Evolutionary conservation across 768 basidiomycete genomes (phyloP).

Genomic region (Mycena polygramma): DNA sequence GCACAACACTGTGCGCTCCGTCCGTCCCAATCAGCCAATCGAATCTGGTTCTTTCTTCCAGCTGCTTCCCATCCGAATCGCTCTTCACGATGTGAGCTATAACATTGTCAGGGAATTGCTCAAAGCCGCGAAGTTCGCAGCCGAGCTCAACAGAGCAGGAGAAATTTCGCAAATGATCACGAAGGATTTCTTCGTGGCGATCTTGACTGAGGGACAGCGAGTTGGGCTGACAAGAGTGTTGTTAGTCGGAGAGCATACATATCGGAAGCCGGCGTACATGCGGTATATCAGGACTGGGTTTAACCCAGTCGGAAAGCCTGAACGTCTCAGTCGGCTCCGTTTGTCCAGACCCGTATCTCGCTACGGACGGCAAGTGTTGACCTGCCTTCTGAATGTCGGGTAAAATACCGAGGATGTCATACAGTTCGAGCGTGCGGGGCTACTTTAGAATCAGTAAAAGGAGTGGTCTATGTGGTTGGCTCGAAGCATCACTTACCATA

Average conservation of each 20-base stretch:
- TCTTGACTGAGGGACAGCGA: constrained; percentile 41
- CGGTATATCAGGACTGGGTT: constrained; percentile 38
- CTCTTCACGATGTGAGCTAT: constrained; percentile 43
- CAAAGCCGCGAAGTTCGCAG: constrained; percentile 50
- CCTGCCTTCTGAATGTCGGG: neutral
- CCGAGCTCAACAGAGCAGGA: constrained; percentile 50
- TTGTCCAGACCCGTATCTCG: constrained; percentile 36
- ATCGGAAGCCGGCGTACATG: constrained; percentile 26
- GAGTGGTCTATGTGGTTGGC: neutral
- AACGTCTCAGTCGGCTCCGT: constrained; percentile 11
- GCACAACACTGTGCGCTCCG: constrained; percentile 53
- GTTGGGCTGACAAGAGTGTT: constrained; percentile 35
- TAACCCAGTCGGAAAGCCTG: constrained; percentile 14
- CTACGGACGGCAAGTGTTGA: constrained; percentile 10
- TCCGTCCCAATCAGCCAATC: constrained; percentile 58
- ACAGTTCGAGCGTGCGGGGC: constrained; percentile 13
- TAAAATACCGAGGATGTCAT: constrained; percentile 16
- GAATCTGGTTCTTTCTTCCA: constrained; percentile 43
- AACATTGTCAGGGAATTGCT: constrained; percentile 50
- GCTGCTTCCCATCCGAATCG: constrained; percentile 38
- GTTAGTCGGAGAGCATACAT: too few species aligned
- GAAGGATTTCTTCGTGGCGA: constrained; percentile 47
- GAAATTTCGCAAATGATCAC: constrained; percentile 42
- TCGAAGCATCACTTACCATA: constrained; percentile 4
- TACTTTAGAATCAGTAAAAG: neutral